phyloP scores from a whole-genome alignment of 257 asterid species.

The Salvia splendens region DNA sequence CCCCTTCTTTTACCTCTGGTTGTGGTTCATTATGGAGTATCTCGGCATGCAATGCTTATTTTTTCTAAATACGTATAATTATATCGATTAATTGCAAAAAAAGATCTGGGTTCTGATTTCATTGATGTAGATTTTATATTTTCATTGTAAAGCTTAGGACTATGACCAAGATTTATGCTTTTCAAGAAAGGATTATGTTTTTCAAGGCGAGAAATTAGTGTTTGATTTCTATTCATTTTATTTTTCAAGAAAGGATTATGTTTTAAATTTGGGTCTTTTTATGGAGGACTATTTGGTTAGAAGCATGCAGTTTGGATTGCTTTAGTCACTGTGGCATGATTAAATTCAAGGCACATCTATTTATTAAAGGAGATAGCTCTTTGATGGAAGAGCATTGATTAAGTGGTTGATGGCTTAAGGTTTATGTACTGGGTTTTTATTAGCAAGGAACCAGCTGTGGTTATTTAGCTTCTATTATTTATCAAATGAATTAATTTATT shows the following conservation, averaged over 20 bases:
- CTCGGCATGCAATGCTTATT: background rate
- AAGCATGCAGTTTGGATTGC: background rate
- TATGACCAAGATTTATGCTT: constrained; percentile 3
- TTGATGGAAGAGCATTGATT: background rate
- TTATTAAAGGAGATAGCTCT: background rate
- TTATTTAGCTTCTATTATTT: constrained; percentile 15
- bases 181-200: constrained; percentile 12
- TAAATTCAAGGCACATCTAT: background rate
- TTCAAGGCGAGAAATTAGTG: constrained; percentile 6
- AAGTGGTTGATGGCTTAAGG: constrained; percentile 6
- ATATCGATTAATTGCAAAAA: too few relatives aligned
- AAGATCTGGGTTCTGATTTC: background rate
- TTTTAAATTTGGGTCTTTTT: background rate
- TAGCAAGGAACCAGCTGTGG: background rate
- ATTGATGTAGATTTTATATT: background rate
- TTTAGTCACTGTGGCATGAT: background rate
- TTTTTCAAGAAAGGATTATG: background rate
- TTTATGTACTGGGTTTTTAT: constrained; percentile 12
- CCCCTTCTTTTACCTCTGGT: background rate
- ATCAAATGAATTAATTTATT: background rate
- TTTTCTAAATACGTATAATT: background rate
- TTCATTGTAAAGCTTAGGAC: constrained; percentile 11
- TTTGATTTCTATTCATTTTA: background rate
- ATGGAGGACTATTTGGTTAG: background rate
- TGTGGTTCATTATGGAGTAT: background rate